Percentiles rank a stretch among this genome's conserved stretches.
Conservation (phyloP, 225 moss, liverwort and hornwort species). For the Physcomitrium patens region DNA sequence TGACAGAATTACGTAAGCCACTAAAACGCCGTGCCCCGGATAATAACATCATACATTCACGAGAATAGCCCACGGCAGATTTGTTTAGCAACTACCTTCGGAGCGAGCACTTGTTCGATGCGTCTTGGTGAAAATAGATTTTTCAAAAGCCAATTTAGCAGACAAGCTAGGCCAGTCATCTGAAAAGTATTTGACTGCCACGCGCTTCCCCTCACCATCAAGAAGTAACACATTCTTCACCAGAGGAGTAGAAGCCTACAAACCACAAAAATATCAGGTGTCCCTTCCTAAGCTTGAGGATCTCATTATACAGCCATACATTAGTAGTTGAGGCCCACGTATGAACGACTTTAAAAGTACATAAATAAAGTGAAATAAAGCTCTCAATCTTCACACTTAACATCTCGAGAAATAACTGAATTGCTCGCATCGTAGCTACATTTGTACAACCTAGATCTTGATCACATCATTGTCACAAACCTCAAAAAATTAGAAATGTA, state of each 20-base stretch:
- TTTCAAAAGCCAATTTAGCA: constrained; percentile 85
- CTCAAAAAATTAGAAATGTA: background rate
- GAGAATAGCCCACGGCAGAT: background rate
- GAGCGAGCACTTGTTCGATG: constrained; percentile 60
- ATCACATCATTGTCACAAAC: background rate
- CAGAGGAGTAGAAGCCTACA: constrained; percentile 85
- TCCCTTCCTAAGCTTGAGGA: constrained; percentile 10
- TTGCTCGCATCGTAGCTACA: background rate
- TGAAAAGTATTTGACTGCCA: constrained; percentile 90
- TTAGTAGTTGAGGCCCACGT: background rate
- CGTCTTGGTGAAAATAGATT: constrained; percentile 74
- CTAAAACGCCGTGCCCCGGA: constrained; percentile 6
- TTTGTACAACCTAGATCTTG: no score
- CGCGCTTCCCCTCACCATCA: constrained; percentile 92
- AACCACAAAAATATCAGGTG: constrained; percentile 11
- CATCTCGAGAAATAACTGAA: background rate
- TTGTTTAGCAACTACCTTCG: constrained; percentile 38
- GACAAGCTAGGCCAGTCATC: constrained; percentile 88
- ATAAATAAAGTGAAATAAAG: no score
- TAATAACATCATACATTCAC: background rate
- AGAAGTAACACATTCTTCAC: constrained; percentile 89
- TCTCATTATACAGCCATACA: constrained; percentile 9
- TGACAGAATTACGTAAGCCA: background rate
- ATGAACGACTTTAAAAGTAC: background rate
- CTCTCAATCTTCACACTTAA: constrained; percentile 4